These are phyloP conservation scores for Plasmodium billcollinsi DNA, from an alignment of 169 alveolate species.

Conservation along the genomic window DNA sequence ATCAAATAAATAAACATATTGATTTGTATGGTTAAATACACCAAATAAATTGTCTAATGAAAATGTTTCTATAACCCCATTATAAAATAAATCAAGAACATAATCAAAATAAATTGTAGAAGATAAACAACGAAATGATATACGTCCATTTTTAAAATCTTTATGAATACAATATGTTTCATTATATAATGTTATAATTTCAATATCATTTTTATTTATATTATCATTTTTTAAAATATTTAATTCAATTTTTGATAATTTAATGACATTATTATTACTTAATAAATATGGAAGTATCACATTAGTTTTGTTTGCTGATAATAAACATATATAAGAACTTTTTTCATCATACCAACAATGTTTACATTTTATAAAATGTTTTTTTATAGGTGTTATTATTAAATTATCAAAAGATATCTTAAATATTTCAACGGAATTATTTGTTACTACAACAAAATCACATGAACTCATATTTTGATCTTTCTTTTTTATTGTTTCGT, in stretches of 20 bases:
- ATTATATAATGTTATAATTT: constrained; percentile 40
- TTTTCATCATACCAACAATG: constrained; percentile 59
- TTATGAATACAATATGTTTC: constrained; percentile 72
- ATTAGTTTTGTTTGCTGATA: constrained; percentile 37
- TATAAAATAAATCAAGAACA: constrained; percentile 55
- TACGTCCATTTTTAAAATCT: constrained; percentile 59
- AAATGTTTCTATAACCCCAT: constrained; percentile 20
- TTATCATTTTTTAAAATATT: constrained; percentile 19
- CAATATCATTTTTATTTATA: constrained; percentile 46
- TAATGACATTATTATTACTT: constrained; percentile 47
- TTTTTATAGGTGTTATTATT: constrained; percentile 41
- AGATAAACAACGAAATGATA: constrained; percentile 66
- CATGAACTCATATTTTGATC: constrained; percentile 10
- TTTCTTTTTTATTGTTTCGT: not conserved
- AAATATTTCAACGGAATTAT: constrained; percentile 41
- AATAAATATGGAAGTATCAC: constrained; percentile 53
- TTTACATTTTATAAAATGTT: constrained; percentile 33
- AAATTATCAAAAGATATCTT: constrained; percentile 48
- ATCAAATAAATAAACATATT: constrained; percentile 50
- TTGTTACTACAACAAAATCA: constrained; percentile 56
- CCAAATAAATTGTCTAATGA: constrained; percentile 39
- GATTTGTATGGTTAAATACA: constrained; percentile 48
- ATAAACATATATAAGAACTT: constrained; percentile 63
- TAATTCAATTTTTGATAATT: constrained; percentile 56
- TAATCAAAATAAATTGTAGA: constrained; percentile 65